Percentiles rank a stretch among this genome's conserved stretches.
These are phyloP conservation scores for Kluyveromyces aestuarii DNA, from an alignment of 805 yeast species.

Conservation along the genomic window DNA sequence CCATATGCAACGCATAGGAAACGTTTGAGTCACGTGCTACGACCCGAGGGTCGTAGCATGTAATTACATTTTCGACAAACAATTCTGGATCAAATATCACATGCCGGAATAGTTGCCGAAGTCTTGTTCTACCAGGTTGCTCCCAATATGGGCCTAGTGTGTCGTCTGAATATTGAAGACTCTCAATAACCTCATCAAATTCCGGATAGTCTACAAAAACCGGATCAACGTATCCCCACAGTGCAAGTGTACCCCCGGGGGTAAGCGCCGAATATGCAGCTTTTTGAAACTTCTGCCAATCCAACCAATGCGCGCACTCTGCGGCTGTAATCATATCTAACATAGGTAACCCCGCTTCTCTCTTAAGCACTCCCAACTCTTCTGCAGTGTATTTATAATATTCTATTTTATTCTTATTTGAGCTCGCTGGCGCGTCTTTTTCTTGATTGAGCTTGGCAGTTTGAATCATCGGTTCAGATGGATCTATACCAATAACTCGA, in stretches of 20 bases:
- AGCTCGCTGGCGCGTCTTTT: background rate
- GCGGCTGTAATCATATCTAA: constrained; percentile 69
- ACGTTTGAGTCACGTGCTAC: background rate
- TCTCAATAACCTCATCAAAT: constrained; percentile 45
- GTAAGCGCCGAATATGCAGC: constrained; percentile 43
- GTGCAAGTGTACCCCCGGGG: constrained; percentile 59
- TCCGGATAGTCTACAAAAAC: constrained; percentile 41
- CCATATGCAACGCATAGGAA: constrained; percentile 25
- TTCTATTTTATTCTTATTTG: background rate
- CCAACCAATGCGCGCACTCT: constrained; percentile 83
- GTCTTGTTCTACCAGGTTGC: constrained; percentile 61
- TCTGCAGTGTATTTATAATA: constrained; percentile 11
- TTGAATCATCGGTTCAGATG: constrained; percentile 47
- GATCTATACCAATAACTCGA: constrained; percentile 55
- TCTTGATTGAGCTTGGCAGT: constrained; percentile 25
- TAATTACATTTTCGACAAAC: constrained; percentile 8
- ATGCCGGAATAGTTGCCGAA: constrained; percentile 34
- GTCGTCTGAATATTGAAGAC: constrained; percentile 42
- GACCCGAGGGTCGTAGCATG: constrained; percentile 8
- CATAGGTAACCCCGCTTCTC: constrained; percentile 6
- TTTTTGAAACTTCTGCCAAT: constrained; percentile 43
- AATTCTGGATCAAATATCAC: constrained; percentile 3
- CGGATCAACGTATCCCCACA: constrained; percentile 77
- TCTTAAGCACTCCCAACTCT: constrained; percentile 24
- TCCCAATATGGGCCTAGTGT: constrained; percentile 67